phyloP scores from a whole-genome alignment of 2,329 filamentous ascomycete species.

The Bipolaris bicolor region DNA sequence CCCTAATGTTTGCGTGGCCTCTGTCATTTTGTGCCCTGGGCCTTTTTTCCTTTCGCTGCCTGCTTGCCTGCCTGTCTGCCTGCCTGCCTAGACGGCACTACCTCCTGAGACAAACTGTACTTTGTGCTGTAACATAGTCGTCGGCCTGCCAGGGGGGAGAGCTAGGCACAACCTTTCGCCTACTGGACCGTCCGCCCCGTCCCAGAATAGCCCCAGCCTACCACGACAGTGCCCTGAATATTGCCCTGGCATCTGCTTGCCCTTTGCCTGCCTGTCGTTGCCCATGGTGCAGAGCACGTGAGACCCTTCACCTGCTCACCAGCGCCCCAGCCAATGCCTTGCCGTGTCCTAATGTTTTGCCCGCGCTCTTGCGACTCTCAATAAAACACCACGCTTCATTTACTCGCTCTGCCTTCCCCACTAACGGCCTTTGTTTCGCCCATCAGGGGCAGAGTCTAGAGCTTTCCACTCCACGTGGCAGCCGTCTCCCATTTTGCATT shows the following conservation, averaged over 20 bases:
- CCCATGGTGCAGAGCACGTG: background rate
- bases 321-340: too few relatives aligned
- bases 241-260: too few relatives aligned
- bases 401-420: background rate
- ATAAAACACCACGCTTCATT: background rate
- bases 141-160: background rate
- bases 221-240: background rate
- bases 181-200: conserved; percentile 6
- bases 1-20: conserved; percentile 15
- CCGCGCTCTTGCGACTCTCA: background rate
- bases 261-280: too few relatives aligned
- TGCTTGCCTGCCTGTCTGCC: background rate
- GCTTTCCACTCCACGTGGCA: background rate
- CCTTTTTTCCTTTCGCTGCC: conserved; percentile 12
- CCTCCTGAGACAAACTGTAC: background rate
- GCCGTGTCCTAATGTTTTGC: too few relatives aligned
- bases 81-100: conserved; percentile 12
- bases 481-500: background rate
- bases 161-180: conserved; percentile 5
- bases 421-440: background rate
- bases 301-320: too few relatives aligned
- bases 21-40: conserved; percentile 22
- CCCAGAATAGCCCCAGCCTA: conserved; percentile 6
- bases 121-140: background rate
- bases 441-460: conserved; percentile 2